Evolutionary conservation across 73 alveolate species (phyloP), one percentile per base, ranked within the genome.

Genomic region (Paramecium biaurelia): DNA sequence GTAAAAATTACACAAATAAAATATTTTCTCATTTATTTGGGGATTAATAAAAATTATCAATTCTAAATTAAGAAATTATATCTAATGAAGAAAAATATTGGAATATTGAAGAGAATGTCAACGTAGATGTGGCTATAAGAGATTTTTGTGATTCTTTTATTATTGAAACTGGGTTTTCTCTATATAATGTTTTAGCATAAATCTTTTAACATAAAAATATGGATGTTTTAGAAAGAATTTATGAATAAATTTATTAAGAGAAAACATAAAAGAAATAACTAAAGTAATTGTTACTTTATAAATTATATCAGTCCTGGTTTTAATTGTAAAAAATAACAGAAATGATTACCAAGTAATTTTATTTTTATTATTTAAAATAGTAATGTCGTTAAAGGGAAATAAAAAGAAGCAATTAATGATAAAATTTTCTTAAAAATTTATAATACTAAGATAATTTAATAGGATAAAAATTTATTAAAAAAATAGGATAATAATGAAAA

Each of bases 141-240:
- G 90, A 79, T 42, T 47, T 79, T 43, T 79, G 90, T 58, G 30
- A 23, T 20, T 79, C 90, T n/a, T 79, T 79, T 24, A 79, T 79
- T 30, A 79, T 79, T 43, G 90, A 79, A 41, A 79, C 76, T 21
- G 90, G 90, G 10, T 79, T 79, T 24, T 79, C 90, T n/a, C 90
- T 79, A 10, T 79, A 43, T 79, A 45, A 23, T 24, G 15, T 79
- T n/a, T 79, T 79, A 79, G 90, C 70, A 2, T 79, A 79, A 43
- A 79, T 79, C 10, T 79, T 38, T 45, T 20, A 38, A 79, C 26
- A 24, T 38, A 79, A 79, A 45, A 57, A 45, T 30, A 23, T 42
- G 34, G 90, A 79, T 79, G 43, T 79, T 21, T 18, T 79, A 79
- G 90, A 43, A 79, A 79, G 90, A 79, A 79, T 79, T 23, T 47